Conservation (phyloP, 805 yeast genomes). For the Ogataea dorogensis region DNA sequence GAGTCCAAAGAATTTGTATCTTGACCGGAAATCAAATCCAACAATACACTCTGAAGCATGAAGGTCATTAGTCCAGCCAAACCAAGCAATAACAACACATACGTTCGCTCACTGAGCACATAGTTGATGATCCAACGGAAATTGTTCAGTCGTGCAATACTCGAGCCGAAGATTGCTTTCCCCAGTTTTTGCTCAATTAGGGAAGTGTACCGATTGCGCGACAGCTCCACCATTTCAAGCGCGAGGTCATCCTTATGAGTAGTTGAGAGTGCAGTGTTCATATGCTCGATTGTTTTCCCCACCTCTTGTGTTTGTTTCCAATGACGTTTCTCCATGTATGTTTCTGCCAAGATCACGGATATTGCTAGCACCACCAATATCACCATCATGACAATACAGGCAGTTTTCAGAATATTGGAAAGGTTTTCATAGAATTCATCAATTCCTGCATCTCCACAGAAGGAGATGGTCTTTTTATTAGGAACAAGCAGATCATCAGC, state of each 20-base stretch:
- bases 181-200: slow-evolving; percentile 21
- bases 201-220: slow-evolving; percentile 25
- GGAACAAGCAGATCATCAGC: slow-evolving; percentile 42
- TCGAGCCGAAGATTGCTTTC: slow-evolving; percentile 12
- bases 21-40: slow-evolving; percentile 27
- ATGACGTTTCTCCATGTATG: slow-evolving; percentile 42
- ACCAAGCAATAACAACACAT: slow-evolving; percentile 50
- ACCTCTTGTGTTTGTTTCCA: slow-evolving; percentile 46
- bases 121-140: slow-evolving; percentile 48
- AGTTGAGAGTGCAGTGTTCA: slow-evolving; percentile 1
- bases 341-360: slow-evolving; percentile 40
- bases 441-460: slow-evolving; percentile 44
- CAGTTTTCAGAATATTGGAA: slow-evolving; percentile 32
- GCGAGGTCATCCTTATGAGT: slow-evolving; percentile 16
- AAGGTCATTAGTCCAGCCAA: slow-evolving; percentile 55
- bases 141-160: slow-evolving; percentile 19
- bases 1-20: slow-evolving; percentile 12
- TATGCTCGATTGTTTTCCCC: slow-evolving; percentile 11
- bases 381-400: slow-evolving; percentile 40
- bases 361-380: slow-evolving; percentile 42
- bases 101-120: slow-evolving; percentile 51
- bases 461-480: slow-evolving; percentile 28
- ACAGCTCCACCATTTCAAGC: slow-evolving; percentile 27
- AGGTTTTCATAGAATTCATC: slow-evolving; percentile 37
- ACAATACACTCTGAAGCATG: slow-evolving; percentile 50